These are phyloP conservation scores for Penicillium silybi DNA, from an alignment of 495 filamentous ascomycete genomes.

Conservation along the genomic window DNA sequence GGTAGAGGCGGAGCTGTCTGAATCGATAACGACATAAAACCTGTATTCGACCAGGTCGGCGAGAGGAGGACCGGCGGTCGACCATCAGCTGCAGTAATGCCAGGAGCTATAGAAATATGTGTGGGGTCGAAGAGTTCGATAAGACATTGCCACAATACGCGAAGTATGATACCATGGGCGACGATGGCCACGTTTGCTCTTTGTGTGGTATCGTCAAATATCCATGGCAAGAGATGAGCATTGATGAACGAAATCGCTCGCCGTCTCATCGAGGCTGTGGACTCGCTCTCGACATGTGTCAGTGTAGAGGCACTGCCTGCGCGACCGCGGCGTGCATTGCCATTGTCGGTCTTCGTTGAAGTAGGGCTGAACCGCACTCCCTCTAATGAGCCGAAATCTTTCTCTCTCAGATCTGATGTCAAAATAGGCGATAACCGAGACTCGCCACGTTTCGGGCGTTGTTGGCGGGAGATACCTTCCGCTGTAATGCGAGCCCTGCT, in stretches of 20 bases:
- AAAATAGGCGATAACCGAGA: slow-evolving; percentile 10
- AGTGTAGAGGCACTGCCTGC: neutral
- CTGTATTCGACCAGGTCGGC: slow-evolving; percentile 65
- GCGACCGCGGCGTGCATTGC: neutral
- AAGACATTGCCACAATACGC: slow-evolving; percentile 60
- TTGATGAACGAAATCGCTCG: slow-evolving; percentile 63
- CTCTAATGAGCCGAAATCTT: slow-evolving; percentile 27
- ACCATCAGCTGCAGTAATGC: slow-evolving; percentile 1
- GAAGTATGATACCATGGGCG: slow-evolving; percentile 77
- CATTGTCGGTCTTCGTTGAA: neutral
- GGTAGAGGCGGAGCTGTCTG: slow-evolving; percentile 1
- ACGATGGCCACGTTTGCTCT: slow-evolving; percentile 58
- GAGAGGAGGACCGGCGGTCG: slow-evolving; percentile 7
- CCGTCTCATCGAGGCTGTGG: slow-evolving; percentile 54
- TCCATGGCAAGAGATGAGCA: slow-evolving; percentile 52
- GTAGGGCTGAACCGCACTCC: slow-evolving; percentile 4
- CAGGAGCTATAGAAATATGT: slow-evolving; percentile 23
- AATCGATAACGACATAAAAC: slow-evolving; percentile 53
- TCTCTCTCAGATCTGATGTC: slow-evolving; percentile 23
- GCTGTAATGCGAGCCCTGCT: slow-evolving; percentile 65
- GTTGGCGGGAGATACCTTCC: slow-evolving; percentile 21
- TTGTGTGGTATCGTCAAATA: slow-evolving; percentile 31
- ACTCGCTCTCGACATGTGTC: slow-evolving; percentile 30
- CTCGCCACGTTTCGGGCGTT: neutral
- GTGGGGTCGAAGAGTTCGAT: slow-evolving; percentile 48